A percentile compares a stretch with the other conserved stretches of the same genome.
Evolutionary conservation across 345 rosid species (phyloP).

Genomic region (Theobroma cacao): DNA sequence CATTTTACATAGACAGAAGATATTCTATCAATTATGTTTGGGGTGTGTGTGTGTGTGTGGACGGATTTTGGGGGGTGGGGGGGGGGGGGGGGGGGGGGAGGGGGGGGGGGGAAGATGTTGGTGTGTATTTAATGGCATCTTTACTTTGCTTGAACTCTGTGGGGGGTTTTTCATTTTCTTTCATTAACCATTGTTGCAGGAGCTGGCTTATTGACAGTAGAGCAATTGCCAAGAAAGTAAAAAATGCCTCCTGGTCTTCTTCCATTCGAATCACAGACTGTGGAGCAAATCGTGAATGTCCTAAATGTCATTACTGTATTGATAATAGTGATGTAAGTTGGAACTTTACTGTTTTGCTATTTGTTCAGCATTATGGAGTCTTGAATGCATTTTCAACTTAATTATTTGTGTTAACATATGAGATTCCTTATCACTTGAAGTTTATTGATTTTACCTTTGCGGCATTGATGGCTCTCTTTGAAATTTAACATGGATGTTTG

Average conservation of each 20-base stretch:
- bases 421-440: no score
- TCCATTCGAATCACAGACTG: conserved; percentile 52
- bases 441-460: not conserved
- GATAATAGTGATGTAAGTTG: conserved; percentile 80
- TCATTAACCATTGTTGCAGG: conserved; percentile 40
- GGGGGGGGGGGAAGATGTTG: no score
- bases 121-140: not conserved
- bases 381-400: not conserved
- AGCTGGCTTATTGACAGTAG: conserved; percentile 75
- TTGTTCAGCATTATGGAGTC: not conserved
- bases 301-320: conserved; percentile 60
- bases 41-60: no score
- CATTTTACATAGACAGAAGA: not conserved
- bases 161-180: not conserved
- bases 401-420: not conserved
- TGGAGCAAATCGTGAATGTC: conserved; percentile 73
- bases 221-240: conserved; percentile 74
- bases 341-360: not conserved
- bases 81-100: no score
- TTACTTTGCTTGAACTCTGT: not conserved
- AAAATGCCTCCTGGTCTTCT: conserved; percentile 48
- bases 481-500: not conserved
- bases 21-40: no score
- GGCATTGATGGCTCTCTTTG: not conserved
- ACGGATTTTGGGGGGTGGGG: no score